phyloP scores from a whole-genome alignment of 768 basidiomycete genomes.

The Hydnomerulius pinastri region DNA sequence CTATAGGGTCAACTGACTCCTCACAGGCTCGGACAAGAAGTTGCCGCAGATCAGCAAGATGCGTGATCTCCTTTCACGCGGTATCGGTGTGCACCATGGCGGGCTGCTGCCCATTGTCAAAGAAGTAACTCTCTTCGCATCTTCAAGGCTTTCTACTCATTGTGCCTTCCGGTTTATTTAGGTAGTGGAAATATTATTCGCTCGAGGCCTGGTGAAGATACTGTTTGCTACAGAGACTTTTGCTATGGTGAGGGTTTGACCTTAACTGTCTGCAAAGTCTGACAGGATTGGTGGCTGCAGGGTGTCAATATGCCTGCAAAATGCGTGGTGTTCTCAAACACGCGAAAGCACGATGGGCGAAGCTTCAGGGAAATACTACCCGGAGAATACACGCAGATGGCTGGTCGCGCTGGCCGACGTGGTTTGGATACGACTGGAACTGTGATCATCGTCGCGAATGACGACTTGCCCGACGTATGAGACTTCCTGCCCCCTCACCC shows the following conservation, averaged over 20 bases:
- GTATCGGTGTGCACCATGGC: conserved; percentile 97
- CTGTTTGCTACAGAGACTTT: conserved; percentile 99
- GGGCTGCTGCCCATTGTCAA: conserved; percentile 96
- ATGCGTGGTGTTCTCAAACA: conserved; percentile 95
- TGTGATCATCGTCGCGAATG: conserved; percentile 85
- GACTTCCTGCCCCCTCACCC: conserved; percentile 9
- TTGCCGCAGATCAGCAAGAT: conserved; percentile 92
- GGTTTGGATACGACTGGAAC: conserved; percentile 95
- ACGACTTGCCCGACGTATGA: conserved; percentile 81
- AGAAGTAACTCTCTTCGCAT: conserved; percentile 58
- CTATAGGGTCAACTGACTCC: conserved; percentile 5
- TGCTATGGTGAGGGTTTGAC: conserved; percentile 73
- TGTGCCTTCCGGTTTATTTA: conserved; percentile 31
- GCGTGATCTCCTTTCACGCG: conserved; percentile 85
- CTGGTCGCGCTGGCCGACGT: conserved; percentile 94
- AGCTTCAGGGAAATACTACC: conserved; percentile 88
- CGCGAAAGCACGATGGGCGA: conserved; percentile 93
- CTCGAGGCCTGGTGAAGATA: conserved; percentile 92
- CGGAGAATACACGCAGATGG: conserved; percentile 99
- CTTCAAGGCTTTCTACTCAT: not conserved
- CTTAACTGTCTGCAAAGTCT: conserved; percentile 7
- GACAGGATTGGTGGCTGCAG: conserved; percentile 40
- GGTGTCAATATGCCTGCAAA: conserved; percentile 99
- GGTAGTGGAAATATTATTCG: conserved; percentile 96
- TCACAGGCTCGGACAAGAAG: conserved; percentile 86